phyloP scores from a whole-genome alignment of 2,329 filamentous ascomycete genomes.

The Clarireedia sp. region DNA sequence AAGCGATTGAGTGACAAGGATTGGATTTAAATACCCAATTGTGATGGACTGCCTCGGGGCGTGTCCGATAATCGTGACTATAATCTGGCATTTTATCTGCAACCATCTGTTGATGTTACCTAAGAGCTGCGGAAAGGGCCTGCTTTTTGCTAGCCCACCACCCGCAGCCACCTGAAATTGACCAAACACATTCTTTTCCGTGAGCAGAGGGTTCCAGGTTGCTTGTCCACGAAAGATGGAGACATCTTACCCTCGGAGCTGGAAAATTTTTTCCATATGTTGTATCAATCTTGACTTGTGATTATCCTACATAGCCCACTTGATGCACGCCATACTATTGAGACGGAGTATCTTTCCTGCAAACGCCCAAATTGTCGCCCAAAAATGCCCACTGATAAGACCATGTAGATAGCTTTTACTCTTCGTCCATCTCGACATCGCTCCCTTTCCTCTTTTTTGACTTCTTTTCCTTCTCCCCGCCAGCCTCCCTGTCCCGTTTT shows the following conservation, averaged over 20 bases:
- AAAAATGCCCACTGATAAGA: background rate
- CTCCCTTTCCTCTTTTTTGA: slow-evolving; percentile 11
- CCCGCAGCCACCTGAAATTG: background rate
- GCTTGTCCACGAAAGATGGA: too few species aligned
- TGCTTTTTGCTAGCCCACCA: too few species aligned
- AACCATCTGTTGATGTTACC: too few species aligned
- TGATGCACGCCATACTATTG: background rate
- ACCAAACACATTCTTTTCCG: background rate
- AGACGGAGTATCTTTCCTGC: slow-evolving; percentile 3
- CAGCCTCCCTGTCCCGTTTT: slow-evolving; percentile 20
- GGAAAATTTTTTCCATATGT: too few species aligned
- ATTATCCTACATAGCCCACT: background rate
- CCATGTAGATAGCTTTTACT: background rate
- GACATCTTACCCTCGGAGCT: too few species aligned
- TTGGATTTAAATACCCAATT: background rate
- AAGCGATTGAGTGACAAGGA: slow-evolving; percentile 1
- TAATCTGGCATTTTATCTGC: background rate
- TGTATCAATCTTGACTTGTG: background rate
- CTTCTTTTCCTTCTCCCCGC: slow-evolving; percentile 28
- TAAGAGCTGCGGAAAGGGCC: too few species aligned
- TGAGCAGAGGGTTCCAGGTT: too few species aligned
- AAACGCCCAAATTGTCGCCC: slow-evolving; percentile 6
- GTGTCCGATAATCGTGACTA: background rate
- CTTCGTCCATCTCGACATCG: slow-evolving; percentile 10
- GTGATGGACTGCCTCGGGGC: background rate